Evolutionary conservation across 768 basidiomycete species (phyloP).

Genomic region (Tricholomella constricta): DNA sequence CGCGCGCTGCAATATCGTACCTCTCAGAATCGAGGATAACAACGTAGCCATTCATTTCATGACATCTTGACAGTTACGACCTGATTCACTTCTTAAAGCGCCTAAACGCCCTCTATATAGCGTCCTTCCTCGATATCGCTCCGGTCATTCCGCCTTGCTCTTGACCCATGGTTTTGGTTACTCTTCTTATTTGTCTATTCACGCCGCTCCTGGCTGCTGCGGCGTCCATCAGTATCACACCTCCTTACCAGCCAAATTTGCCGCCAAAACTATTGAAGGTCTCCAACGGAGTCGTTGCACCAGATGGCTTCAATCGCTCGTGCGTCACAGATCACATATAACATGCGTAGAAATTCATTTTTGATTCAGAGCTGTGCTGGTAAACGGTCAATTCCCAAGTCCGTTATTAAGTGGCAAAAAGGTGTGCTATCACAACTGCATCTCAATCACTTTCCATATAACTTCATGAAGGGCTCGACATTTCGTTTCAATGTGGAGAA

Average conservation of each 20-base stretch:
- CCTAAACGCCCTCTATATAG: neutral
- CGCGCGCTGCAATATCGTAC: no score
- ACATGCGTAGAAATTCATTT: neutral
- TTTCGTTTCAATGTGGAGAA: constrained; percentile 46
- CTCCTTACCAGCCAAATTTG: constrained; percentile 12
- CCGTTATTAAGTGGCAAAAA: constrained; percentile 38
- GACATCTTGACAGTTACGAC: neutral
- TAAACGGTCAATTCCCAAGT: constrained; percentile 35
- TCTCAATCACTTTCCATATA: neutral
- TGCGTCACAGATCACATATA: neutral
- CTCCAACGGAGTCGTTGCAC: constrained; percentile 23
- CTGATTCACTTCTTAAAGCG: neutral
- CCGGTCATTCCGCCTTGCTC: neutral
- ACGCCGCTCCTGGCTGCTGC: constrained; percentile 6
- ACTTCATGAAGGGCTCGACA: constrained; percentile 31
- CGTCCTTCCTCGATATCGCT: neutral
- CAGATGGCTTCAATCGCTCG: constrained; percentile 25
- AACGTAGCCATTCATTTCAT: neutral
- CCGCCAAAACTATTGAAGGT: constrained; percentile 18
- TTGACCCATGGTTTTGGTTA: constrained; percentile 1
- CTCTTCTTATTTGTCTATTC: neutral
- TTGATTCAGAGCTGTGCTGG: constrained; percentile 24
- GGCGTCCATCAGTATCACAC: constrained; percentile 9
- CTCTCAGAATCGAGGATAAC: neutral
- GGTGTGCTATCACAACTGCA: constrained; percentile 13